A percentile compares a stretch with the other conserved stretches of the same genome.
Evolutionary conservation across 495 filamentous ascomycete species (phyloP).

Genomic region (Trypethelium eluteriae): DNA sequence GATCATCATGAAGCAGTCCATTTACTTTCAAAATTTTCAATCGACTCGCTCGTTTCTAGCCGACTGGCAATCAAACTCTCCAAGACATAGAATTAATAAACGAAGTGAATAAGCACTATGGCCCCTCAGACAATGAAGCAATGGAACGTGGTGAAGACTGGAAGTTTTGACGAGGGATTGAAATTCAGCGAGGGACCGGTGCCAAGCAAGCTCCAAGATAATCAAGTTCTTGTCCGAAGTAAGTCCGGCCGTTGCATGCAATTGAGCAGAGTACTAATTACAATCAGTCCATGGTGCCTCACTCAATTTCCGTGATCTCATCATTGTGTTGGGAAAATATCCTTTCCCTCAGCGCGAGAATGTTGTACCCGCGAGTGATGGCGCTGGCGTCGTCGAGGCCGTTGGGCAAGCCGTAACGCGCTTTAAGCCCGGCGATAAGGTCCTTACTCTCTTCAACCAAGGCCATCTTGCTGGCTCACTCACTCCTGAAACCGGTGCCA

Average conservation of each 20-base stretch:
- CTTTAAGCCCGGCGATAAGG: conserved; percentile 65
- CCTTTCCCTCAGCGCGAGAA: conserved; percentile 52
- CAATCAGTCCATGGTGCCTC: conserved; percentile 56
- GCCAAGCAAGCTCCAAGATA: conserved; percentile 53
- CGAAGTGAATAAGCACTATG: conserved; percentile 28
- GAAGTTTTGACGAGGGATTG: conserved; percentile 52
- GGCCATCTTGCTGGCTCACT: conserved; percentile 57
- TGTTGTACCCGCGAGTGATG: conserved; percentile 68
- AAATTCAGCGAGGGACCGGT: conserved; percentile 47
- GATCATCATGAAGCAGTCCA: too few relatives aligned
- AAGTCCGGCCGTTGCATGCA: background rate
- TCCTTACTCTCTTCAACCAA: conserved; percentile 75
- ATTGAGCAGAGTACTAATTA: background rate
- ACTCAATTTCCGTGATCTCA: conserved; percentile 75
- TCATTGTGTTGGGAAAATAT: conserved; percentile 67
- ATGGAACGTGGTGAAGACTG: conserved; percentile 52
- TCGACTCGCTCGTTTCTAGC: background rate
- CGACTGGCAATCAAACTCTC: background rate
- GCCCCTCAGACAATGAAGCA: conserved; percentile 52
- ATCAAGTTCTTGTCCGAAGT: conserved; percentile 64
- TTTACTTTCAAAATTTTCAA: background rate
- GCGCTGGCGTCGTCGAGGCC: conserved; percentile 62
- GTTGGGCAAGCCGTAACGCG: conserved; percentile 59
- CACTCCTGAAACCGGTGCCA: conserved; percentile 30
- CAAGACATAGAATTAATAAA: background rate